Evolutionary conservation across 2,329 filamentous ascomycete genomes (phyloP).

Genomic region (Xylariaceae sp.): DNA sequence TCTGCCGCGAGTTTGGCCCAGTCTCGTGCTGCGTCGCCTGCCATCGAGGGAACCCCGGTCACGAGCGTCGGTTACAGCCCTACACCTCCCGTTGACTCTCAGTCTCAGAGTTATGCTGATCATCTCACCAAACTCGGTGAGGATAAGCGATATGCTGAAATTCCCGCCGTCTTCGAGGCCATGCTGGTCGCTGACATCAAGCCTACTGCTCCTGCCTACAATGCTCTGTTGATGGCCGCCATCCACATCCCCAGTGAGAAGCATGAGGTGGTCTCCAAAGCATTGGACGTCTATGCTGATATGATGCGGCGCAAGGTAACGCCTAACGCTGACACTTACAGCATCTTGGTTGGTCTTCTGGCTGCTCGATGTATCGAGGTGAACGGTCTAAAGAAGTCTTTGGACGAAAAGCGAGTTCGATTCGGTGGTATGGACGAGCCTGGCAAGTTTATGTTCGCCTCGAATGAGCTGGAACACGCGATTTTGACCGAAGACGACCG

Average conservation of each 20-base stretch:
- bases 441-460: constrained; percentile 70
- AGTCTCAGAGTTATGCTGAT: constrained; percentile 67
- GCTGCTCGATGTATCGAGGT: constrained; percentile 77
- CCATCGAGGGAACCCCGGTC: constrained; percentile 38
- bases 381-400: constrained; percentile 60
- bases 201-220: constrained; percentile 84
- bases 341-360: constrained; percentile 77
- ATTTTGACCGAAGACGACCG: constrained; percentile 85
- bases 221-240: constrained; percentile 78
- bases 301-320: constrained; percentile 83
- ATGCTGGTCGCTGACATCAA: constrained; percentile 78
- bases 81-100: constrained; percentile 57
- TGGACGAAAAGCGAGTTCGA: constrained; percentile 77
- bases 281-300: constrained; percentile 89
- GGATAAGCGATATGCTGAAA: constrained; percentile 72
- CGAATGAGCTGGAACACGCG: constrained; percentile 79
- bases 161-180: constrained; percentile 83
- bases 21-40: constrained; percentile 40
- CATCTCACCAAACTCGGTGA: constrained; percentile 71
- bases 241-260: constrained; percentile 75
- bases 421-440: constrained; percentile 66
- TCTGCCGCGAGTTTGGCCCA: constrained; percentile 37
- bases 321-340: constrained; percentile 81
- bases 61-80: constrained; percentile 49
- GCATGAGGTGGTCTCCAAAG: constrained; percentile 82